Evolutionary conservation across 495 filamentous ascomycete genomes (phyloP).

Genomic region (Penicillium goetzii): DNA sequence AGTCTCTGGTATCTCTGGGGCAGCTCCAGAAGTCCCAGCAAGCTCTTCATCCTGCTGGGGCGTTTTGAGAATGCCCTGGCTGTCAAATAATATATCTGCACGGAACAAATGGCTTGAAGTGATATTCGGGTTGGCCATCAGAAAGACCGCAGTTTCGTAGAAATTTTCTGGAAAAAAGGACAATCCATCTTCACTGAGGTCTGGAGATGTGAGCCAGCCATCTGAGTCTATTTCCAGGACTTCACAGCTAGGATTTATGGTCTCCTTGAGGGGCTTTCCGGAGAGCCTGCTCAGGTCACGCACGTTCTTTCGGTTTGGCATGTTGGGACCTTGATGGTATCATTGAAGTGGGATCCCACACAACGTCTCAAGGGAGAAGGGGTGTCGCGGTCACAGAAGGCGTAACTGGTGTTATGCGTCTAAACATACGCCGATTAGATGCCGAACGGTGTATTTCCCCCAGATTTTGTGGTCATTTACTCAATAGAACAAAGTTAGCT

Average conservation of each 20-base stretch:
- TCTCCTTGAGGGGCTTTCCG: slow-evolving; percentile 37
- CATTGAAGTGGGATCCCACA: not conserved
- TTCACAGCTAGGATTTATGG: slow-evolving; percentile 23
- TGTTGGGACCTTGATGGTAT: slow-evolving; percentile 5
- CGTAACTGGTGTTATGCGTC: not conserved
- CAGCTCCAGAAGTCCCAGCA: slow-evolving; percentile 14
- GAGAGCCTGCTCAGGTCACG: slow-evolving; percentile 35
- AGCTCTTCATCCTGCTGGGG: slow-evolving; percentile 30
- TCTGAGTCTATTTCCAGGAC: slow-evolving; percentile 21
- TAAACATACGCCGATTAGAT: not conserved
- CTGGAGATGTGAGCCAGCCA: slow-evolving; percentile 41
- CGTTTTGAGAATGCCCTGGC: slow-evolving; percentile 39
- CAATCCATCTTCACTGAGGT: slow-evolving; percentile 34
- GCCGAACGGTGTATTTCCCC: not conserved
- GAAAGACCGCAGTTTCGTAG: slow-evolving; percentile 65
- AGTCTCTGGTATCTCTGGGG: not conserved
- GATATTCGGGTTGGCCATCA: slow-evolving; percentile 84
- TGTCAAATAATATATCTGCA: slow-evolving; percentile 78
- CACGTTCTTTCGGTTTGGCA: slow-evolving; percentile 21
- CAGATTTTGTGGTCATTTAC: not conserved
- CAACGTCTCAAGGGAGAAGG: not conserved
- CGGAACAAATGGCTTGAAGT: slow-evolving; percentile 82
- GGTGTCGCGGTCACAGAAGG: not conserved
- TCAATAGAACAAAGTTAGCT: not conserved
- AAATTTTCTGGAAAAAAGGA: slow-evolving; percentile 63